A percentile compares a stretch with the other conserved stretches of the same genome.
Evolutionary conservation across 345 rosid genomes (phyloP).

Genomic region (Laguncularia racemosa): DNA sequence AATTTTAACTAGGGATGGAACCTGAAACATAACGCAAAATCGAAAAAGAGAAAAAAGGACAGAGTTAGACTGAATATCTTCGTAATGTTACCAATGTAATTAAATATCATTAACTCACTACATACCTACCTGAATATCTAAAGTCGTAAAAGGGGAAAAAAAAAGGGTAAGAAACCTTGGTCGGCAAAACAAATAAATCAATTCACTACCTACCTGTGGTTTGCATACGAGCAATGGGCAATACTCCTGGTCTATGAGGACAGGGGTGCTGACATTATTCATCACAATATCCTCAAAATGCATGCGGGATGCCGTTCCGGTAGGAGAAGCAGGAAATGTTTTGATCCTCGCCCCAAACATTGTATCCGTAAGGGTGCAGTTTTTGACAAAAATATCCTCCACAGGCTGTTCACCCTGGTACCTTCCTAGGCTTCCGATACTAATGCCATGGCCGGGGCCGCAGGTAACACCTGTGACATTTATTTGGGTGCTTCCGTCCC

Average conservation of each 20-base stretch:
- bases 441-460: conserved; percentile 74
- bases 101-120: too few relatives aligned
- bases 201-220: neutral
- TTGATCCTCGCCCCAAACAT: conserved; percentile 51
- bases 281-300: conserved; percentile 30
- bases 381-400: conserved; percentile 17
- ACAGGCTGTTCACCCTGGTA: conserved; percentile 28
- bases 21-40: neutral
- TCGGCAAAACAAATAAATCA: too few relatives aligned
- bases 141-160: too few relatives aligned
- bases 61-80: too few relatives aligned
- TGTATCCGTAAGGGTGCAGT: conserved; percentile 24
- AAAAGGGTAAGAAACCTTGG: too few relatives aligned
- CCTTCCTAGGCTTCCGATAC: conserved; percentile 56
- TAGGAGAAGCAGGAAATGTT: conserved; percentile 41
- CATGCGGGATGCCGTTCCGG: conserved; percentile 15
- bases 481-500: conserved; percentile 36
- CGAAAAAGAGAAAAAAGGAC: too few relatives aligned
- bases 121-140: too few relatives aligned
- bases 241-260: conserved; percentile 34
- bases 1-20: conserved; percentile 13
- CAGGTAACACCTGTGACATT: conserved; percentile 24
- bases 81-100: too few relatives aligned
- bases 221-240: conserved; percentile 21
- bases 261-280: conserved; percentile 23